A percentile compares a stretch with the other conserved stretches of the same genome.
phyloP scores from a whole-genome alignment of 441 rosid species.

The Corymbia calophylla region DNA sequence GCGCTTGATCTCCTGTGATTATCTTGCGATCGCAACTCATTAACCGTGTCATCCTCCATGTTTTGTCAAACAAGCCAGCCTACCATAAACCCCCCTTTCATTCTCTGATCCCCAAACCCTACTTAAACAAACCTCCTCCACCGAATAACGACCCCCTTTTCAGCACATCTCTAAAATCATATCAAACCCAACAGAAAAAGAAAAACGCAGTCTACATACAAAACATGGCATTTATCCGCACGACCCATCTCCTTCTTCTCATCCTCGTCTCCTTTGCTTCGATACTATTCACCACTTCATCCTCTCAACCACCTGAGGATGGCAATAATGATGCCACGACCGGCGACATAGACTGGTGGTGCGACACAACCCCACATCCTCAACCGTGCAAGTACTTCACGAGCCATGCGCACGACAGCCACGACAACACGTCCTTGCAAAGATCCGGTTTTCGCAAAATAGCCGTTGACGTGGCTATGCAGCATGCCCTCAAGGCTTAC shows the following conservation, averaged over 20 bases:
- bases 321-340: not conserved
- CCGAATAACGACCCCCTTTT: slow-evolving; percentile 1
- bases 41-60: not conserved
- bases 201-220: not conserved
- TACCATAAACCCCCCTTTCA: not conserved
- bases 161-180: not conserved
- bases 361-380: slow-evolving; percentile 65
- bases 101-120: not conserved
- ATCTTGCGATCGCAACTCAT: not conserved
- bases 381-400: slow-evolving; percentile 46
- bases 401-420: slow-evolving; percentile 11
- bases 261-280: not conserved
- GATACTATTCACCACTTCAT: not conserved
- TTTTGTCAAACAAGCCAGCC: not conserved
- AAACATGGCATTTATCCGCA: not conserved
- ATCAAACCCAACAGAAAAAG: not conserved
- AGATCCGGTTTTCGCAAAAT: slow-evolving; percentile 41
- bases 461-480: slow-evolving; percentile 33
- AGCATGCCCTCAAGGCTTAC: slow-evolving; percentile 31
- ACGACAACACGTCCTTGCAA: slow-evolving; percentile 16
- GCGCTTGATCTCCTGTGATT: not conserved
- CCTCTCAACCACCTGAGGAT: not conserved
- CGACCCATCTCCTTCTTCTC: not conserved
- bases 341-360: slow-evolving; percentile 50
- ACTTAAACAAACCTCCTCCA: slow-evolving; percentile 1